Percentiles rank a stretch among this genome's conserved stretches.
Evolutionary conservation across 805 yeast species (phyloP).

Genomic region (Candida verbasci): DNA sequence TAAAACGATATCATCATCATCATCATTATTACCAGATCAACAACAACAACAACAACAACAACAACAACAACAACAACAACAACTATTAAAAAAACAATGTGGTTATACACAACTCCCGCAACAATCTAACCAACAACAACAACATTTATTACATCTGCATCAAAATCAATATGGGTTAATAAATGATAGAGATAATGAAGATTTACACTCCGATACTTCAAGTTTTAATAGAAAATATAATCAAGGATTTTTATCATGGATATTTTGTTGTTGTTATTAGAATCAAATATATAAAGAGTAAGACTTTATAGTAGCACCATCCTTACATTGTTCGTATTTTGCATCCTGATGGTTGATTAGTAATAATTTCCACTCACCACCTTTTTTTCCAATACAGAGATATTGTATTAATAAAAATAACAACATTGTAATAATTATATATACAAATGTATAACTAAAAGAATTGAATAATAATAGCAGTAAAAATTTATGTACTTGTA

Average conservation of each 20-base stretch:
- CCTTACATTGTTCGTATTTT: background rate
- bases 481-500: too few species aligned
- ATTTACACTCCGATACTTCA: slow-evolving; percentile 36
- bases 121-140: too few species aligned
- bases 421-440: too few species aligned
- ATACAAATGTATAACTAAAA: too few species aligned
- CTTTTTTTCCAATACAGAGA: too few species aligned
- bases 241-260: slow-evolving; percentile 9
- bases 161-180: slow-evolving; percentile 22
- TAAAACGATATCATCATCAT: too few species aligned
- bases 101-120: too few species aligned
- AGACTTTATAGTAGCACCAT: background rate
- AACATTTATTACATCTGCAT: background rate
- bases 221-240: slow-evolving; percentile 20
- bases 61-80: slow-evolving; percentile 10
- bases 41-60: slow-evolving; percentile 5
- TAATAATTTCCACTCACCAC: too few species aligned
- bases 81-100: too few species aligned
- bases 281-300: background rate
- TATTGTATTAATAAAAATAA: too few species aligned
- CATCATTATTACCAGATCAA: background rate
- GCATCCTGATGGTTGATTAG: too few species aligned
- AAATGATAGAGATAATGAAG: slow-evolving; percentile 33
- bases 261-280: slow-evolving; percentile 14
- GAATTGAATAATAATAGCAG: too few species aligned